These are phyloP conservation scores for Fusarium equiseti DNA, from an alignment of 2,329 filamentous ascomycete genomes.

Conservation along the genomic window DNA sequence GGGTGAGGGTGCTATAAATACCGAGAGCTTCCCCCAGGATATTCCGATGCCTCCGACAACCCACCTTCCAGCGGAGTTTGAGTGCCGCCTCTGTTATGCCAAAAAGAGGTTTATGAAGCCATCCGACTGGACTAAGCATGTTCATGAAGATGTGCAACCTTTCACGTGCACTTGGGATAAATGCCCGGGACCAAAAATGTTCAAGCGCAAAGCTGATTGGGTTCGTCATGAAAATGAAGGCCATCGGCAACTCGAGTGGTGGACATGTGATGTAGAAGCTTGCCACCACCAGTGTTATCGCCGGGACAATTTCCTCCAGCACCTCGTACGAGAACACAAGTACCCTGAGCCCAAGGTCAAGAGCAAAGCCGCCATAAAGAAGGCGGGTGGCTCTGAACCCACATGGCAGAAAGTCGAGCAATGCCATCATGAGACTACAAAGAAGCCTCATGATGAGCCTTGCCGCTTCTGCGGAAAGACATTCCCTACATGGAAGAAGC, in stretches of 20 bases:
- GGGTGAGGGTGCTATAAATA: constrained; percentile 75
- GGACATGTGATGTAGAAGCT: constrained; percentile 84
- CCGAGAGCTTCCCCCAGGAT: constrained; percentile 81
- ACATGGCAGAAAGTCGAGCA: constrained; percentile 83
- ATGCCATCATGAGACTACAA: constrained; percentile 78
- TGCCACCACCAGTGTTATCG: constrained; percentile 87
- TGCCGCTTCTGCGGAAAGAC: constrained; percentile 89
- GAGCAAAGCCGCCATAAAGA: constrained; percentile 75
- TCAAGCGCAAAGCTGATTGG: constrained; percentile 97
- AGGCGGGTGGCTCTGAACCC: constrained; percentile 67
- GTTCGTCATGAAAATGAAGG: constrained; percentile 93
- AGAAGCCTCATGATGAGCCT: constrained; percentile 77
- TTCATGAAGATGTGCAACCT: constrained; percentile 92
- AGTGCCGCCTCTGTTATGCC: constrained; percentile 89
- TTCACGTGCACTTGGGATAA: constrained; percentile 92
- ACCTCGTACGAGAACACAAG: constrained; percentile 92
- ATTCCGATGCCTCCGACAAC: constrained; percentile 85
- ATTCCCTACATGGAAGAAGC: constrained; percentile 89
- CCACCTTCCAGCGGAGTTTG: constrained; percentile 85
- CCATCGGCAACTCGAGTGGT: constrained; percentile 91
- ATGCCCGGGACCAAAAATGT: constrained; percentile 88
- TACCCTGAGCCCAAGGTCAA: constrained; percentile 84
- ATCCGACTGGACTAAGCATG: constrained; percentile 96
- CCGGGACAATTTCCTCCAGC: constrained; percentile 92
- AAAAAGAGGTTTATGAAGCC: constrained; percentile 89